Base-by-base conservation (phyloP, 371 early-diverging fungal species). In the Synchytrium microbalum region DNA sequence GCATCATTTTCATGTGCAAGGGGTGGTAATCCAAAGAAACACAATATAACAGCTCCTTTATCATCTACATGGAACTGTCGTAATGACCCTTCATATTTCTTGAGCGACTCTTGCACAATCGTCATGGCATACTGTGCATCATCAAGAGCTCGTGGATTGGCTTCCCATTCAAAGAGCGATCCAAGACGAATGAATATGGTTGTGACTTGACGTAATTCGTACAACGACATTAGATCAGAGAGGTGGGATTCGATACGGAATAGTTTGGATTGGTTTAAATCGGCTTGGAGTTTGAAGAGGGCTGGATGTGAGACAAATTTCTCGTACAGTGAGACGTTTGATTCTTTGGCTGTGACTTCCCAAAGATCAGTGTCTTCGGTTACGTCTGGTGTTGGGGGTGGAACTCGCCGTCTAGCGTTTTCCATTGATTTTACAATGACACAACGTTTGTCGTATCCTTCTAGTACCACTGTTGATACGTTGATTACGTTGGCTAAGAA, bases 21-120 rank as follows among this genome's bases (percentile, higher is more conserved):
- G 30, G 82, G 82, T 16, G 82, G 82, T 32, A 82, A 63, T 14
- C 82, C 82, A 62, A 82, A 82, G 54, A 81, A 82, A 23, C 62
- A 64, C 27, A 82, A 63, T 5, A 81, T 72, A 24, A 72, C 70
- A 0, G 82, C 79, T 16, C 82, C 82, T 61, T 82, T 82, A 60
- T 82, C 82, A 62, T 82, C 82, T 14, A 80, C 80, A 54, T 81
- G 79, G 32, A 81, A 80, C 68, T 82, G 82, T 23, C 82, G 59
- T 31, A 82, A 62, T 51, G 62, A 68, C 2, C 82, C 82, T 57
- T 80, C 81, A 54, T 67, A 76, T 60, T 69, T 69, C 1, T 58
- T 64, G 27, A 82, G 30, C 14, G 75, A 70, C 1, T 19, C 54
- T 54, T 80, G 82, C 0, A 79, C 80, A 16, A 71, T 61, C 3